These are phyloP conservation scores for Rhododendron griersonianum DNA, from an alignment of 148 eudicot species.

Conservation along the genomic window DNA sequence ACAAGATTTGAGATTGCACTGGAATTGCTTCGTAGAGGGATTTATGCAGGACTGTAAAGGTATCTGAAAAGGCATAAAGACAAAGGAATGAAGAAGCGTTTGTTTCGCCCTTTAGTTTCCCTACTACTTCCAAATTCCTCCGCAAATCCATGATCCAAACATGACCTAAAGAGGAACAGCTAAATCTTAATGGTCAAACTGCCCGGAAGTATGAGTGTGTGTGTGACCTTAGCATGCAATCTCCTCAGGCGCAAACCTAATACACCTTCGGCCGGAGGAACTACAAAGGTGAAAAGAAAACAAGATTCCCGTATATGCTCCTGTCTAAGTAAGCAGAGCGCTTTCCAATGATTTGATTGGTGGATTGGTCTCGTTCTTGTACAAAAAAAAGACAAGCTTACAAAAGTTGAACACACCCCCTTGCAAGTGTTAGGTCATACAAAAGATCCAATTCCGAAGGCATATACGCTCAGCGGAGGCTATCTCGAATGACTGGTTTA, in stretches of 20 bases:
- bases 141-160: background rate
- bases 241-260: background rate
- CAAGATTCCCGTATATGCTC: background rate
- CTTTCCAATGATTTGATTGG: background rate
- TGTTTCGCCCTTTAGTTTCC: background rate
- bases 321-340: background rate
- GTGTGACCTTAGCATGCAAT: background rate
- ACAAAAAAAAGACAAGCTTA: background rate
- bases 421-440: background rate
- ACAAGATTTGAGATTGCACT: background rate
- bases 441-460: background rate
- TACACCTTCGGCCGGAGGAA: background rate
- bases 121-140: background rate
- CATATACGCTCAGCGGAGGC: background rate
- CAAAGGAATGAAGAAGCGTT: background rate
- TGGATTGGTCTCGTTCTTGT: background rate
- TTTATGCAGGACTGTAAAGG: background rate
- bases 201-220: background rate
- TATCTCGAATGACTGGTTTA: background rate
- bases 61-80: background rate
- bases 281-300: background rate
- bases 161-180: background rate
- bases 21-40: background rate
- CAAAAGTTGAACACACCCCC: too few relatives aligned
- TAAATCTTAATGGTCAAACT: background rate